Evolutionary conservation across 352 stramenopile genomes (phyloP), one percentile per base, ranked within the genome.

Genomic region (Chrysophaeum taylorii): DNA sequence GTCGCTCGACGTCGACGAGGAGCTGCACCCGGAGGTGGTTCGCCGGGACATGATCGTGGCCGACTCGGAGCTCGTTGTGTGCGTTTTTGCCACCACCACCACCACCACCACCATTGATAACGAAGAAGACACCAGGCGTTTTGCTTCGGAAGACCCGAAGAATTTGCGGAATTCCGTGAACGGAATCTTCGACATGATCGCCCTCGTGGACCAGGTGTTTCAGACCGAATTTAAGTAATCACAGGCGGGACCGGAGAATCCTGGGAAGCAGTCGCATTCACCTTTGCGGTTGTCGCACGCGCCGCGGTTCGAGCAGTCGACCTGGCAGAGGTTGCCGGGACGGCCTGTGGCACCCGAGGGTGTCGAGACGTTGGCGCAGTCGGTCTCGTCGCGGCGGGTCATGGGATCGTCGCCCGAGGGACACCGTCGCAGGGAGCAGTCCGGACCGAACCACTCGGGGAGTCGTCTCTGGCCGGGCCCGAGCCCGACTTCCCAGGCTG

Each of bases 271-370:
- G 43, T 73, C 79, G 76, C 91, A 96, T n/a, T 77, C 48, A 0
- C 89, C 89, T 0, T 69, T 84, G 33, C 72, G 76, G 76, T 93
- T 92, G 80, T 95, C 81, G 76, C 90, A 97, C 14, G 89, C 76
- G 4, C 91, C 90, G 14, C 89, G 87, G 72, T 94, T 95, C 15
- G 85, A 92, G 76, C 90, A 97, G 68, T 96, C 89, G 27, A 92
- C 79, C 38, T 94, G 86, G 72, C 89, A 96, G 18, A 89, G 52
- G 76, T 96, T 96, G 15, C 87, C 87, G 35, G 75, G 41, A 5
- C 37, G 70, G 0, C 88, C 88, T 2, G 25, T n/a, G 54, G 38
- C 69, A 25, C 69, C 69, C 38, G 35, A 36, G 7, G 67, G 36
- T 9, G 69, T 61, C 29, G 61, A 70, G 21, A 81, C 78, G 35